Percentiles rank a stretch among this genome's conserved stretches.
Conservation (phyloP, 2,329 filamentous ascomycete species). For the Lecanicillium sp. region DNA sequence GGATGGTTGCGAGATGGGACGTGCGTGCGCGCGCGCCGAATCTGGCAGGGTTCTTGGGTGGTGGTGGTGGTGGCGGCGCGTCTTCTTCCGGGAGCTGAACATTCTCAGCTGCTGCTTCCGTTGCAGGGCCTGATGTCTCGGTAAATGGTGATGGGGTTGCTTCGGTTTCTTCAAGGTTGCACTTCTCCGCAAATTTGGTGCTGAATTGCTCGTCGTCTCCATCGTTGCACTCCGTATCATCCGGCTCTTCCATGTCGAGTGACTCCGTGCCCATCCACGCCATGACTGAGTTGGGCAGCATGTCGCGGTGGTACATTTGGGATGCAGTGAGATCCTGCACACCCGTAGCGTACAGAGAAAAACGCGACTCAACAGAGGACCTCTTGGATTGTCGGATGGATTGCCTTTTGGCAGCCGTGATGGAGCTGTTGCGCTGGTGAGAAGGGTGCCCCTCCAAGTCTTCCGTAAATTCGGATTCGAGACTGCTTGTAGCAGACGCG, state of each 20-base stretch:
- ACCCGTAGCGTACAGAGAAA: conserved; percentile 1
- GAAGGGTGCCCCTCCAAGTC: conserved; percentile 36
- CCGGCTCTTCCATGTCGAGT: neutral
- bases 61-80: conserved; percentile 6
- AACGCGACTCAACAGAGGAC: neutral
- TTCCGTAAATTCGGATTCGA: conserved; percentile 53
- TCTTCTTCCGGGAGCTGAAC: neutral
- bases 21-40: conserved; percentile 15
- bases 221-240: neutral
- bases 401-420: conserved; percentile 6
- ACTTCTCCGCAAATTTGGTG: neutral
- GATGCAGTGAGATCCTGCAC: neutral
- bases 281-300: conserved; percentile 10
- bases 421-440: conserved; percentile 11
- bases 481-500: conserved; percentile 16
- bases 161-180: neutral
- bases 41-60: conserved; percentile 14
- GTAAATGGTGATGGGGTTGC: too few species aligned
- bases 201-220: neutral
- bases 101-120: neutral
- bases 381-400: neutral
- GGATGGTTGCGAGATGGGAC: conserved; percentile 35
- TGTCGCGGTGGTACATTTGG: conserved; percentile 12
- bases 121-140: neutral
- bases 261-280: conserved; percentile 11